Conservation (phyloP, 2,329 filamentous ascomycete species). For the Rachicladosporium sp. region DNA sequence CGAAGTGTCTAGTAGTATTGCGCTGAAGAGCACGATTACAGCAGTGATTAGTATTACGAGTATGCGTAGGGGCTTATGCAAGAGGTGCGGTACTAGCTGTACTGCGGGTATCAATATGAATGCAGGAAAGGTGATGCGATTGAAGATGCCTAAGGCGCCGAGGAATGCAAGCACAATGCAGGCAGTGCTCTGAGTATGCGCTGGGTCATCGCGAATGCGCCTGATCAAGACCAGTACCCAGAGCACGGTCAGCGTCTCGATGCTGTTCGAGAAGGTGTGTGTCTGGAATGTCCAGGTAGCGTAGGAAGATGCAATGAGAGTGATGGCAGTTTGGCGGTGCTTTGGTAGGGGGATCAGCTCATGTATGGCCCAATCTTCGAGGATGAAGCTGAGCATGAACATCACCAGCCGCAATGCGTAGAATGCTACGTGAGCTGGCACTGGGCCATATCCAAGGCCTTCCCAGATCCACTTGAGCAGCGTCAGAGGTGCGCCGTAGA, state of each 20-base stretch:
- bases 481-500: conserved; percentile 89
- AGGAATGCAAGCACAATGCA: conserved; percentile 70
- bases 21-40: conserved; percentile 58
- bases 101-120: conserved; percentile 78
- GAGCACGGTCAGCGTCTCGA: conserved; percentile 83
- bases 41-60: conserved; percentile 59
- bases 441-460: conserved; percentile 66
- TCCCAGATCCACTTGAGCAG: conserved; percentile 86
- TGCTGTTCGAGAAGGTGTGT: conserved; percentile 94
- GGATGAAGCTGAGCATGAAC: conserved; percentile 89
- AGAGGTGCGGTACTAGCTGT: conserved; percentile 73
- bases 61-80: conserved; percentile 46
- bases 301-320: conserved; percentile 88
- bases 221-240: conserved; percentile 90
- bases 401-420: conserved; percentile 80
- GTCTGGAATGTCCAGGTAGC: conserved; percentile 98
- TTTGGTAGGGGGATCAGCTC: conserved; percentile 71
- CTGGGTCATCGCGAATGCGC: conserved; percentile 68
- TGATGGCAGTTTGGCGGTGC: conserved; percentile 58
- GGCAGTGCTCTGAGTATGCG: conserved; percentile 63
- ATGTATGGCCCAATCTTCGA: conserved; percentile 95
- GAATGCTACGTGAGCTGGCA: conserved; percentile 77
- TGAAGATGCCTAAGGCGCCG: conserved; percentile 78
- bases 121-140: conserved; percentile 92
- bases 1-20: conserved; percentile 40